Base-by-base conservation (phyloP, 192 early-diverging fungal genomes). In the Coemansia sp. region DNA sequence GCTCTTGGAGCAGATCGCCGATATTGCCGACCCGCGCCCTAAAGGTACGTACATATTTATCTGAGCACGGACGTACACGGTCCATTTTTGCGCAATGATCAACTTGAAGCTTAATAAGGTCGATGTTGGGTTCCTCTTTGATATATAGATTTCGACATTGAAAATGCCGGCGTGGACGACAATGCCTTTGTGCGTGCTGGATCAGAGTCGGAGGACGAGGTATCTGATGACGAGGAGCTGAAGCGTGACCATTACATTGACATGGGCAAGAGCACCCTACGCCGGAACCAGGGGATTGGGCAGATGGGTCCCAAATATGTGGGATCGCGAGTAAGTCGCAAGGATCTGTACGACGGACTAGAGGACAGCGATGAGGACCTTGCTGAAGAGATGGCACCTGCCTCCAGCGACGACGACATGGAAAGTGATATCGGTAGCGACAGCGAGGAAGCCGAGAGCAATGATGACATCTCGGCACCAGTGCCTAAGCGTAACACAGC, bases 301-400 rank as follows among this genome's bases (percentile, higher is more conserved):
- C 80, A 90, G 64, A 87, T 90, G 19, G 91, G 91, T 39, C 90
- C 91, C 3, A 89, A 90, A 61, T 93, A 93, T 71, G 69, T 77
- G 24, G 91, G 91, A 38, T 87, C 88, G 61, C 85, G 84, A 36
- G 83, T 86, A 60, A 90, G 85, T 36, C 87, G 91, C 62, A 90
- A 89, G 45, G 86, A 72, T 19, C 78, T 90, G 11, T 90, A 88
- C 48, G 84, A 74, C 32, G 58, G 83, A 6, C 76, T 78, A 4
- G 83, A 86, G 7, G 65, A 79, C 38, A 74, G 82, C 19, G 80
- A 78, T 12, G 76, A 83, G 22, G 72, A 51, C 20, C 20, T 40
- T 22, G 24, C 24, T 40, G 50, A 41, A n/a, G 34, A 31, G 61
- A 61, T n/a, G 42, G 60, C 19, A 22, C 15, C 78, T 63, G 74